Evolutionary conservation across 2,329 filamentous ascomycete genomes (phyloP).

Genomic region (Colletotrichum karsti): DNA sequence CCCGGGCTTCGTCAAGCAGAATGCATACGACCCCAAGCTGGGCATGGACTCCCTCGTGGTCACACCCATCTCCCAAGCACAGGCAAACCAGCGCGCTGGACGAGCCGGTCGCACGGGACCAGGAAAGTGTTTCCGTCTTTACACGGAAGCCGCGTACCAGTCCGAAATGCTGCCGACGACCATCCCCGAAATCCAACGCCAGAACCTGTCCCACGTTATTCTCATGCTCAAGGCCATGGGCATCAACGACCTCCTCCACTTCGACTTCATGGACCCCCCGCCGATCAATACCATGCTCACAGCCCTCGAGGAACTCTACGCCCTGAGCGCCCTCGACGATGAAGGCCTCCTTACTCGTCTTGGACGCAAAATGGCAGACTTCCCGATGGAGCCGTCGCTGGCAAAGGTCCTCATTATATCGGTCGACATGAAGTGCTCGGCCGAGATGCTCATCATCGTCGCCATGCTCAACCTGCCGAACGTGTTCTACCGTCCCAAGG

Average conservation of each 20-base stretch:
- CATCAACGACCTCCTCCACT: constrained; percentile 95
- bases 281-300: constrained; percentile 98
- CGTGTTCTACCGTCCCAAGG: constrained; percentile 95
- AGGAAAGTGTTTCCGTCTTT: constrained; percentile 94
- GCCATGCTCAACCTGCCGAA: constrained; percentile 89
- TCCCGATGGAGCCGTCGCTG: constrained; percentile 94
- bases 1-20: constrained; percentile 97
- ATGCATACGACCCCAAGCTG: constrained; percentile 94
- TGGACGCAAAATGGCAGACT: constrained; percentile 97
- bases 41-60: constrained; percentile 98
- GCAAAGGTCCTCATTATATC: constrained; percentile 91
- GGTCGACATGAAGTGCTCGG: constrained; percentile 87
- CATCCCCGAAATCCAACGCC: constrained; percentile 94
- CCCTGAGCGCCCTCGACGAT: constrained; percentile 89
- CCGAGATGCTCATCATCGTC: constrained; percentile 94
- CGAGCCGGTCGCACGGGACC: constrained; percentile 94
- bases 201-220: constrained; percentile 92
- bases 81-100: constrained; percentile 93
- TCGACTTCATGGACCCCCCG: constrained; percentile 99
- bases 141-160: constrained; percentile 94
- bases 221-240: constrained; percentile 99
- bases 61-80: constrained; percentile 95
- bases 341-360: constrained; percentile 92
- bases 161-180: constrained; percentile 97
- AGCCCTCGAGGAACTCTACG: constrained; percentile 93